Evolutionary conservation across 78 protist species (phyloP).

Genomic region (Dictyostelium discoideum): DNA sequence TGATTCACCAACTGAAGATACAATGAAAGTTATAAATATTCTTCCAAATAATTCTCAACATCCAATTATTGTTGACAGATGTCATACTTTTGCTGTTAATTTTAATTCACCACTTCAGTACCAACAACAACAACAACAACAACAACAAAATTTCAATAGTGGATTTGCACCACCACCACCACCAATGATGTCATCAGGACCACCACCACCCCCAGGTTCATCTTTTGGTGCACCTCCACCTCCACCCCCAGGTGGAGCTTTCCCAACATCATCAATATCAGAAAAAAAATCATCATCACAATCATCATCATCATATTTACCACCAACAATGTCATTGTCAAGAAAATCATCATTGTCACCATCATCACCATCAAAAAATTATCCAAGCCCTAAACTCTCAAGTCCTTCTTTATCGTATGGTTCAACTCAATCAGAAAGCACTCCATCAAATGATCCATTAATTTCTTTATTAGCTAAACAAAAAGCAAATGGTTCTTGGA

Average conservation of each 20-base stretch:
- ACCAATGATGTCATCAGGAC: neutral
- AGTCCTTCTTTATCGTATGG: neutral
- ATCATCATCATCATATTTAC: neutral
- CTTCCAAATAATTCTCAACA: neutral
- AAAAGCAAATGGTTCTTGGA: slow-evolving; percentile 68
- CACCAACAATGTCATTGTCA: neutral
- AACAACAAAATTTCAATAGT: no score
- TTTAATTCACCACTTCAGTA: neutral
- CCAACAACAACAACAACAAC: neutral
- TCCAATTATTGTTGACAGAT: neutral
- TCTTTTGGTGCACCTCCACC: neutral
- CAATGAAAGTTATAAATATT: slow-evolving; percentile 20
- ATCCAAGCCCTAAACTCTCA: neutral
- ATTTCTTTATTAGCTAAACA: slow-evolving; percentile 18
- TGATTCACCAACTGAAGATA: neutral
- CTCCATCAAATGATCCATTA: neutral
- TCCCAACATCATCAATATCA: neutral
- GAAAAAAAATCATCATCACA: neutral
- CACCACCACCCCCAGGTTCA: neutral
- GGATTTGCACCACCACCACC: neutral
- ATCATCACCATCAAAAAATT: neutral
- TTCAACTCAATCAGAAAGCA: neutral
- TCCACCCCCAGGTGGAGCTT: neutral
- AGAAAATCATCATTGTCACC: neutral
- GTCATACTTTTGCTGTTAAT: neutral